Base-by-base conservation (phyloP, 2,329 filamentous ascomycete species). In the Coniochaeta sp. region DNA sequence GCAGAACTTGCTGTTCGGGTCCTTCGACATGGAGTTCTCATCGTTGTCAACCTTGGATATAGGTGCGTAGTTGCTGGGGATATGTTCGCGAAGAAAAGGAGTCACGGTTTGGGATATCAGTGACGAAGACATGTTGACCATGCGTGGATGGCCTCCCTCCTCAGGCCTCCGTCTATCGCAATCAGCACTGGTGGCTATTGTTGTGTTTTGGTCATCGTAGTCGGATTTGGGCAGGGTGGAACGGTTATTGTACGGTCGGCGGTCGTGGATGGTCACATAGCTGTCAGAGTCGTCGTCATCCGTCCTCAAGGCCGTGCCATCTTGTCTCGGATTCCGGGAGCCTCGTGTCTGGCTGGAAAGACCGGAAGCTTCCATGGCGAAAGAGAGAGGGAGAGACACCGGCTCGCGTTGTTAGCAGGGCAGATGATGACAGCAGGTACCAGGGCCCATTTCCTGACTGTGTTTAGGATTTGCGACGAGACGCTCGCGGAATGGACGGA, bases 41-140 rank as follows among this genome's bases (percentile, higher is more conserved):
- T 76, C 72, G 58, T 75, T 73, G 61, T 80, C 78, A 8, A 77
- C 75, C 66, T 85, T 85, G 62, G 89, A 88, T 60, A 91, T 78
- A 17, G 91, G 91, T 36, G 92, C 91, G 75, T 98, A 97, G 68
- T 95, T 83, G 63, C 86, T 85, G 2, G 93, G 93, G 57, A 97
- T 96, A 70, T 98, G 93, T 71, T 92, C 89, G 65, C 90, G 87
- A 59, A 98, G 84, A 72, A 96, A 98, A 1, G 93, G 93, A 38
- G 89, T 89, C 64, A 96, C 87, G 60, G 90, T 90, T 75, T 91
- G 86, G 68, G 86, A 84, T 64, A 90, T 88, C 60, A 91, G 82
- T 65, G 88, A 88, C 62, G 80, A 78, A 55, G 83, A 78, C 80
- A 86, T 85, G 70, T 80, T 84, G 66, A 79, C 76, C 56, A 84